Conservation (phyloP, 352 stramenopile genomes). For the Phytopythium kandeliae region DNA sequence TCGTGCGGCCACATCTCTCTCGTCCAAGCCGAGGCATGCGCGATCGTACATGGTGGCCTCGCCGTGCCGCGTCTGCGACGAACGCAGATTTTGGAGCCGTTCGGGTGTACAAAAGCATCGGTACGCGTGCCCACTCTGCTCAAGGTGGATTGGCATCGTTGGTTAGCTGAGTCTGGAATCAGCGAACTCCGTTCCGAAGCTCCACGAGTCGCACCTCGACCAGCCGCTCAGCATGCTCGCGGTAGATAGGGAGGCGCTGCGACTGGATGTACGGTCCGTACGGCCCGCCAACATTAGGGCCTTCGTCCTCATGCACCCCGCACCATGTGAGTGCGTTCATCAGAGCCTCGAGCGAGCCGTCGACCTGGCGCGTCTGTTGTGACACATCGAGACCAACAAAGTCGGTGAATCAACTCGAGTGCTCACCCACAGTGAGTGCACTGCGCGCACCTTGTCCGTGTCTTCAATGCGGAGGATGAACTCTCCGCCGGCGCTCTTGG, state of each 20-base stretch:
- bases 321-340: constrained; percentile 92
- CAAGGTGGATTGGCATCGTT: too few species aligned
- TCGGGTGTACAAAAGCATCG: constrained; percentile 96
- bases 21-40: constrained; percentile 91
- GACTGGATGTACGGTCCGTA: constrained; percentile 97
- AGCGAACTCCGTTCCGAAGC: too few species aligned
- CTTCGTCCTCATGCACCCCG: constrained; percentile 97
- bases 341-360: constrained; percentile 80
- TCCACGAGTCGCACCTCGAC: constrained; percentile 60
- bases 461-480: constrained; percentile 93
- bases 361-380: constrained; percentile 71
- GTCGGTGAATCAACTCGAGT: neutral
- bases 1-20: constrained; percentile 85
- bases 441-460: constrained; percentile 75
- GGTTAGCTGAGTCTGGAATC: too few species aligned
- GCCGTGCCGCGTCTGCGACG: constrained; percentile 87
- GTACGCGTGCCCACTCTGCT: constrained; percentile 90
- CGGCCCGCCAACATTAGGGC: constrained; percentile 84
- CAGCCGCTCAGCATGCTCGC: constrained; percentile 85
- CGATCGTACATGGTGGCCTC: constrained; percentile 97
- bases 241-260: constrained; percentile 93
- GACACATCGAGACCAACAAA: neutral
- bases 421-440: too few species aligned
- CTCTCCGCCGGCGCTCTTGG: constrained; percentile 69
- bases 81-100: constrained; percentile 89